These are phyloP conservation scores for Coemansia sp. DNA, from an alignment of 192 early-diverging fungal genomes.

Conservation along the genomic window DNA sequence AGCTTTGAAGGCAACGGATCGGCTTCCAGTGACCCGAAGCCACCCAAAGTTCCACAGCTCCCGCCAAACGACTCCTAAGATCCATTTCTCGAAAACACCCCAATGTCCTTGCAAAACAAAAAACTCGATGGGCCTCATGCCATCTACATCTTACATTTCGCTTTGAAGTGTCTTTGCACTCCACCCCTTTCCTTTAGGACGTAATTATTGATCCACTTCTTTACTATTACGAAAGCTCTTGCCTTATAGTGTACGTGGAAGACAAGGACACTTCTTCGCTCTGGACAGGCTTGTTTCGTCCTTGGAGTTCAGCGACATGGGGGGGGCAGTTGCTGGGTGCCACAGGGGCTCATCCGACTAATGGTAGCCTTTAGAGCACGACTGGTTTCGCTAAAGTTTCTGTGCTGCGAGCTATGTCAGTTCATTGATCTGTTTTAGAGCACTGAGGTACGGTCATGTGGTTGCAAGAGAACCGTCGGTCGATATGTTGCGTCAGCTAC, in stretches of 20 bases:
- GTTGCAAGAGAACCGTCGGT: not conserved
- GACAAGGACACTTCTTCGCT: not conserved
- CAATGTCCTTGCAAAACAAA: too few relatives aligned
- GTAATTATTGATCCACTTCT: too few relatives aligned
- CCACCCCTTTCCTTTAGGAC: too few relatives aligned
- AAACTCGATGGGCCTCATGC: too few relatives aligned
- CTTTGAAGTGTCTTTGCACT: too few relatives aligned
- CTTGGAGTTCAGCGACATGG: slow-evolving; percentile 18
- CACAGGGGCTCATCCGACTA: not conserved
- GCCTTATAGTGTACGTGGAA: not conserved
- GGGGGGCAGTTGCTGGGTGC: too few relatives aligned
- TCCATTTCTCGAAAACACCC: too few relatives aligned
- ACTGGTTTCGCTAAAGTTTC: slow-evolving; percentile 7
- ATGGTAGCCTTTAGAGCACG: not conserved
- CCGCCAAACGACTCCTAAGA: not conserved
- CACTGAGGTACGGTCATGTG: not conserved
- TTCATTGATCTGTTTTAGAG: not conserved
- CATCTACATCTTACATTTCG: too few relatives aligned
- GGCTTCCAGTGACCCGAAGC: not conserved
- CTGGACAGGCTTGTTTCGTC: not conserved
- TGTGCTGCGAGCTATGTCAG: slow-evolving; percentile 3
- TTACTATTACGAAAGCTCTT: too few relatives aligned
- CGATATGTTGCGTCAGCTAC: not conserved
- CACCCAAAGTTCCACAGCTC: not conserved
- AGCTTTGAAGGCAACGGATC: slow-evolving; percentile 35